Evolutionary conservation across 345 rosid genomes (phyloP).

Genomic region (Lepidium africanum): DNA sequence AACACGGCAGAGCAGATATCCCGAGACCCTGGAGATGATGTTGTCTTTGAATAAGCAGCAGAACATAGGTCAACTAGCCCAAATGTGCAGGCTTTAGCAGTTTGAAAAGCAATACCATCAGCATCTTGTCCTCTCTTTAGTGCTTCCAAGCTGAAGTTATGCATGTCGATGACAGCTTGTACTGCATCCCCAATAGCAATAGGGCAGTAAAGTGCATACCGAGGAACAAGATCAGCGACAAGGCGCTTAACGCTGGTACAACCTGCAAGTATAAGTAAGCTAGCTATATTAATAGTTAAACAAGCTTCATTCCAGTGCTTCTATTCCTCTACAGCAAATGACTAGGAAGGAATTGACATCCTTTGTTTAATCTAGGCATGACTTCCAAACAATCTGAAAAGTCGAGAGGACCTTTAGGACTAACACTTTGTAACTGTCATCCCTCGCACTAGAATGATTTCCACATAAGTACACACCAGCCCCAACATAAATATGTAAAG

Average conservation of each 20-base stretch:
- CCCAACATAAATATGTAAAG: not conserved
- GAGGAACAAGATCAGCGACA: slow-evolving; percentile 81
- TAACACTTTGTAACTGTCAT: not conserved
- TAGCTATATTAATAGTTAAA: slow-evolving; percentile 10
- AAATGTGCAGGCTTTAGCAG: slow-evolving; percentile 70
- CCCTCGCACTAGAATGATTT: not conserved
- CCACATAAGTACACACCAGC: not conserved
- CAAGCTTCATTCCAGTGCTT: slow-evolving; percentile 1
- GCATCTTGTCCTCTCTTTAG: slow-evolving; percentile 53
- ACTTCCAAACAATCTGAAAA: not conserved
- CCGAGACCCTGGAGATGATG: slow-evolving; percentile 44
- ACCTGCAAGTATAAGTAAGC: slow-evolving; percentile 46
- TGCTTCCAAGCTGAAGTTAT: slow-evolving; percentile 47
- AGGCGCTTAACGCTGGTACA: slow-evolving; percentile 83
- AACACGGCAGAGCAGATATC: slow-evolving; percentile 69
- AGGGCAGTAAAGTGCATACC: slow-evolving; percentile 74
- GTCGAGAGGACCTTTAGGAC: not conserved
- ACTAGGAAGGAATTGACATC: not conserved
- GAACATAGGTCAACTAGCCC: slow-evolving; percentile 82
- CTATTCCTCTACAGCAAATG: not conserved
- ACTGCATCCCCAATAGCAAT: slow-evolving; percentile 72
- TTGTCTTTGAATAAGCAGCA: slow-evolving; percentile 50
- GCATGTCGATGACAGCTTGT: slow-evolving; percentile 53
- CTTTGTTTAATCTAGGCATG: not conserved
- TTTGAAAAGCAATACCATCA: slow-evolving; percentile 71